Base-by-base conservation (phyloP, 2,329 filamentous ascomycete genomes). In the Aureobasidium musti region DNA sequence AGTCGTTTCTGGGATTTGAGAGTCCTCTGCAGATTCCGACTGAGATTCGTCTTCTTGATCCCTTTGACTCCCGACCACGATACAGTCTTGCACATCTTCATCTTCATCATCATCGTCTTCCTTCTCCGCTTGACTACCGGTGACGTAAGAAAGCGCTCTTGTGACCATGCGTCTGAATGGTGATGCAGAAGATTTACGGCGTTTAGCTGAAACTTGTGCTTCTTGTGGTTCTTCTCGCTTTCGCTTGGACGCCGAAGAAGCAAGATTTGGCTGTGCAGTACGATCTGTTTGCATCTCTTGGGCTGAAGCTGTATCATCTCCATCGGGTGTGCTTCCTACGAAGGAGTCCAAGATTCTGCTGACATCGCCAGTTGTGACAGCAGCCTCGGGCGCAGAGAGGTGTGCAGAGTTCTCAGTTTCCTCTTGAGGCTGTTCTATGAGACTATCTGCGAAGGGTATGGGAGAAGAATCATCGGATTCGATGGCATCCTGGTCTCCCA, bases 21-120 rank as follows among this genome's bases (percentile, higher is more conserved):
- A 33, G 0, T 28, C 33, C 21, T 65, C 54, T 19, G 49, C 49
- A 10, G 17, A 41, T 41, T 63, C 37, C 23, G 52, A n/a, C n/a
- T 37, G 63, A 30, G 37, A 43, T n/a, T 67, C 65, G 30, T 68
- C 66, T n/a, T 67, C 53, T 23, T 50, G 63, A 23, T 65, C 45
- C 17, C 45, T 43, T n/a, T 63, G 63, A 52, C 70, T 72, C 21
- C 74, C 75, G 23, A 81, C 77, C 19, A 79, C 72, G 57, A 81
- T 80, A 65, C 77, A 78, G 49, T 79, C 79, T 26, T 73, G 73
- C 23, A 79, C 74, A 5, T 78, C 75, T 1, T 78, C 76, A 8
- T 59, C 54, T 6, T 70, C 37, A 4, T 54, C 52, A 37, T 47
- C 63, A 13, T 47, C 37, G 13, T 54, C 50, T 45, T 43, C 47